These are phyloP conservation scores for Wickerhamiella galacta DNA, from an alignment of 805 yeast species.

Conservation along the genomic window DNA sequence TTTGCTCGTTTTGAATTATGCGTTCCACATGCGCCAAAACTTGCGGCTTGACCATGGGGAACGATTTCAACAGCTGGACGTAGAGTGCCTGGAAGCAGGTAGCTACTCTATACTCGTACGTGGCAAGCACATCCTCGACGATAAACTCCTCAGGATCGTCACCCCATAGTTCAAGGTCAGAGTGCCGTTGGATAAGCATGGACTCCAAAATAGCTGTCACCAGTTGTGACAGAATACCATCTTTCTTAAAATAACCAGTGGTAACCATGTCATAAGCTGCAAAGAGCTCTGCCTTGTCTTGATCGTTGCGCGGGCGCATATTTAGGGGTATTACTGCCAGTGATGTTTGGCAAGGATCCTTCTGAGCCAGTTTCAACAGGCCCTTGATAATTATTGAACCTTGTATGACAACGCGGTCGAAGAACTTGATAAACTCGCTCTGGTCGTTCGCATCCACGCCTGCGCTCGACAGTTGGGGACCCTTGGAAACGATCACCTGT, in stretches of 20 bases:
- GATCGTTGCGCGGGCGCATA: constrained; percentile 36
- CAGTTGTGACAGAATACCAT: constrained; percentile 36
- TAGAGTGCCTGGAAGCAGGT: constrained; percentile 80
- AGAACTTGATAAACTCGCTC: constrained; percentile 46
- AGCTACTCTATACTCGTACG: constrained; percentile 66
- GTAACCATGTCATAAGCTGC: constrained; percentile 35
- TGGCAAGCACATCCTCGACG: constrained; percentile 45
- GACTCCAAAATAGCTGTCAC: constrained; percentile 52
- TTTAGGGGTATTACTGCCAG: constrained; percentile 19
- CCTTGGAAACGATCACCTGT: constrained; percentile 44
- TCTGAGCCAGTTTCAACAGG: constrained; percentile 32
- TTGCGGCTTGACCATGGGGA: constrained; percentile 37
- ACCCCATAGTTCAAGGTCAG: constrained; percentile 68
- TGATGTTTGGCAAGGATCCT: constrained; percentile 1
- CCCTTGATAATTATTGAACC: constrained; percentile 45
- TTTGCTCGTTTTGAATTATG: constrained; percentile 21
- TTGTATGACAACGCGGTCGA: constrained; percentile 55
- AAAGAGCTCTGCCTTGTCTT: constrained; percentile 47
- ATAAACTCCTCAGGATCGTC: constrained; percentile 89
- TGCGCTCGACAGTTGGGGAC: constrained; percentile 23
- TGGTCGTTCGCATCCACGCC: constrained; percentile 25
- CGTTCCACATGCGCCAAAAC: constrained; percentile 41
- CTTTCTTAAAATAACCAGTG: constrained; percentile 36
- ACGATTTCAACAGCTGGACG: constrained; percentile 51
- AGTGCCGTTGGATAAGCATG: constrained; percentile 57